phyloP scores from a whole-genome alignment of 2,329 filamentous ascomycete species.

The Nigrospora sphaerica region DNA sequence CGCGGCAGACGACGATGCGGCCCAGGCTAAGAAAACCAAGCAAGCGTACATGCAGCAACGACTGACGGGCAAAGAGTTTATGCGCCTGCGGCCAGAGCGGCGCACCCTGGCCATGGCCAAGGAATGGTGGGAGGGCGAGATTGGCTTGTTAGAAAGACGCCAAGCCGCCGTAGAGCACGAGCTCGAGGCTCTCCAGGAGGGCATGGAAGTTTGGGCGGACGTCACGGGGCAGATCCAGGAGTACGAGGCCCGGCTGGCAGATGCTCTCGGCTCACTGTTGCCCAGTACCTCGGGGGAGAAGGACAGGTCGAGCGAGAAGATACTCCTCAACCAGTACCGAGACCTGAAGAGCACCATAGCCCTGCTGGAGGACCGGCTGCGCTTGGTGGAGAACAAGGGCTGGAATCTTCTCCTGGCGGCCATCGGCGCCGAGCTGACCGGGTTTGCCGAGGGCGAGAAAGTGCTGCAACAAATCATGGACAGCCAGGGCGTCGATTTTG shows the following conservation, averaged over 20 bases:
- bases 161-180: slow-evolving; percentile 54
- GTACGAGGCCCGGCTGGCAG: slow-evolving; percentile 47
- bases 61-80: slow-evolving; percentile 35
- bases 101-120: slow-evolving; percentile 64
- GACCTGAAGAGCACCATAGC: slow-evolving; percentile 50
- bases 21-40: slow-evolving; percentile 13
- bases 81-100: slow-evolving; percentile 54
- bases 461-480: slow-evolving; percentile 36
- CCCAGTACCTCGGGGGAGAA: slow-evolving; percentile 17
- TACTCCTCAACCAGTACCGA: slow-evolving; percentile 38
- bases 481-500: slow-evolving; percentile 1
- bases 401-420: slow-evolving; percentile 74
- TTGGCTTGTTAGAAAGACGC: slow-evolving; percentile 45
- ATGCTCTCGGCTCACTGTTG: slow-evolving; percentile 6
- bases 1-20: slow-evolving; percentile 8
- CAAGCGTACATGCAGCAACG: slow-evolving; percentile 23
- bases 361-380: slow-evolving; percentile 46
- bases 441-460: slow-evolving; percentile 52
- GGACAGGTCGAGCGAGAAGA: slow-evolving; percentile 22
- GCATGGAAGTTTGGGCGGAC: slow-evolving; percentile 59
- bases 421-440: slow-evolving; percentile 66
- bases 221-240: slow-evolving; percentile 50
- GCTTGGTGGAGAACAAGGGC: slow-evolving; percentile 49
- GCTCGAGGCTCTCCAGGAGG: slow-evolving; percentile 58
- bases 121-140: slow-evolving; percentile 63